A percentile compares a stretch with the other conserved stretches of the same genome.
Conservation (phyloP, 352 stramenopile species). For the Phytophthora palmivora region DNA sequence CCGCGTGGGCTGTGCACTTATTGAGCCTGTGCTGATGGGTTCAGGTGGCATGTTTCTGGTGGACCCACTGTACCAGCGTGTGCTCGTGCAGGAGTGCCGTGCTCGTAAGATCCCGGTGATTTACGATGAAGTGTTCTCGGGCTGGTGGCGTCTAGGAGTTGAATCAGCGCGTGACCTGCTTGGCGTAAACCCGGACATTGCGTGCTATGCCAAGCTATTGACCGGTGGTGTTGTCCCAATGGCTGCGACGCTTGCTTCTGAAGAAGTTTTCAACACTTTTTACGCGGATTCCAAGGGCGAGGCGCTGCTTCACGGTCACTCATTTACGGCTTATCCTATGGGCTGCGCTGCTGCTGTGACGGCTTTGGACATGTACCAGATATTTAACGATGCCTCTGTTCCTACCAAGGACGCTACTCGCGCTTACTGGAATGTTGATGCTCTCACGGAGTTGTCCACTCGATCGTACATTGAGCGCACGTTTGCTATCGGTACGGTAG, state of each 20-base stretch:
- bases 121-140: slow-evolving; percentile 94
- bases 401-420: slow-evolving; percentile 36
- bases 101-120: slow-evolving; percentile 88
- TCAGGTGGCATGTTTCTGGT: slow-evolving; percentile 91
- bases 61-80: slow-evolving; percentile 92
- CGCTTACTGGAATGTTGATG: slow-evolving; percentile 65
- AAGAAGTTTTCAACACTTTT: slow-evolving; percentile 92
- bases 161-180: slow-evolving; percentile 87
- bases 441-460: slow-evolving; percentile 58
- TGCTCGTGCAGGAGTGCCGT: slow-evolving; percentile 83
- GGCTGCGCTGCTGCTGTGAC: slow-evolving; percentile 90
- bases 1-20: slow-evolving; percentile 76
- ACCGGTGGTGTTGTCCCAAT: slow-evolving; percentile 91
- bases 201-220: slow-evolving; percentile 93
- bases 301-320: slow-evolving; percentile 91
- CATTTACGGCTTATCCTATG: slow-evolving; percentile 93
- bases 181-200: slow-evolving; percentile 88
- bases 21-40: slow-evolving; percentile 93
- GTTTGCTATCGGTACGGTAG: slow-evolving; percentile 83
- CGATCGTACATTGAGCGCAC: slow-evolving; percentile 61
- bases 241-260: slow-evolving; percentile 85
- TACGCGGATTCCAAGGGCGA: slow-evolving; percentile 88
- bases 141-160: slow-evolving; percentile 91
- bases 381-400: slow-evolving; percentile 47
- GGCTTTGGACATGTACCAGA: slow-evolving; percentile 89